Percentiles rank a stretch among this genome's conserved stretches.
Conservation (phyloP, 2,329 filamentous ascomycete genomes). For the Microcyclospora pomicola region DNA sequence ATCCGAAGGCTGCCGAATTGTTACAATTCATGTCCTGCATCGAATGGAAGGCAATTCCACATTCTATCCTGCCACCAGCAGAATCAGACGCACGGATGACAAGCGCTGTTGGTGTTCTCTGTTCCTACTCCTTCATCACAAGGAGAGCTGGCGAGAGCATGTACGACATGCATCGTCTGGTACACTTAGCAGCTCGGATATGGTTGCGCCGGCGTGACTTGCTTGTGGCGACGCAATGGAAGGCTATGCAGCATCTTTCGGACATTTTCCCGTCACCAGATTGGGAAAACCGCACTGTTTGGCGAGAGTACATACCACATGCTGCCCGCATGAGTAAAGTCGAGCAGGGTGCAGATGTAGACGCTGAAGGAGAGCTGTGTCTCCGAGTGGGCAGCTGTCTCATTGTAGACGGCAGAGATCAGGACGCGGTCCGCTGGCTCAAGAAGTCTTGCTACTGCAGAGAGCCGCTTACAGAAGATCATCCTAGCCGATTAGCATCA, state of each 20-base stretch:
- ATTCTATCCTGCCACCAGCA: constrained; percentile 8
- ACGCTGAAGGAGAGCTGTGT: no score
- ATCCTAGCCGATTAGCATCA: no score
- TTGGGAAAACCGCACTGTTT: background rate
- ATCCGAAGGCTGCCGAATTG: constrained; percentile 7
- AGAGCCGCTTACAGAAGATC: no score
- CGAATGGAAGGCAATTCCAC: constrained; percentile 11
- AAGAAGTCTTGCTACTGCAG: no score
- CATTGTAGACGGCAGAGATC: no score
- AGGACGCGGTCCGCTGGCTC: no score
- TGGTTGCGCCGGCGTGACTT: constrained; percentile 4
- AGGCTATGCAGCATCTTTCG: constrained; percentile 3
- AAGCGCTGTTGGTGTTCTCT: constrained; percentile 8
- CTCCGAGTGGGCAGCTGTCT: no score
- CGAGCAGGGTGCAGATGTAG: no score
- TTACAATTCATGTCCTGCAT: constrained; percentile 13
- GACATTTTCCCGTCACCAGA: constrained; percentile 2
- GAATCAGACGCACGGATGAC: constrained; percentile 9
- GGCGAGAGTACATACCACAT: no score
- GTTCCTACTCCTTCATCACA: constrained; percentile 11
- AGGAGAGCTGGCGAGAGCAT: constrained; percentile 1
- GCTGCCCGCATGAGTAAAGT: no score
- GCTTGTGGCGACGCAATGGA: background rate
- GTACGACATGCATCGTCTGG: constrained; percentile 13
- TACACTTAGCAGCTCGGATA: constrained; percentile 7